Base-by-base conservation (phyloP, 441 rosid genomes). In the Aquilaria agallochum region DNA sequence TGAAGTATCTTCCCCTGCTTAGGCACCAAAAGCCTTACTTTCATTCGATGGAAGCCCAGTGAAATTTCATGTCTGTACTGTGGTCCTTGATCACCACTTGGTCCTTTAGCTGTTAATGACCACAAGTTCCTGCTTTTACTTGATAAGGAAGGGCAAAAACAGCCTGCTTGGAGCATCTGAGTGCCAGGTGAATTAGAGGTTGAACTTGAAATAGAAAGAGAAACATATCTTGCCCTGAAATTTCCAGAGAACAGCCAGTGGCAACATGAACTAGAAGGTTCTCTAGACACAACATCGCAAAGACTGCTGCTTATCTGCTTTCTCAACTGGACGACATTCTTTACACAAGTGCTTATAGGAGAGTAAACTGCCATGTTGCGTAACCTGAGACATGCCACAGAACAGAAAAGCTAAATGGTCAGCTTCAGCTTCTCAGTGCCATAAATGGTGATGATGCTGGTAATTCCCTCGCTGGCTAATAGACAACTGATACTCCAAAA, bases 311-410 rank as follows among this genome's bases (percentile, higher is more conserved):
- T 77, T 77, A 73, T 74, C 32, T 54, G 73, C 32, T 75, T 74
- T 51, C 77, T 78, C 72, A 83, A 68, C 63, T 68, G 62, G 47
- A 79, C 71, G 60, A 58, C 83, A 77, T 79, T 81, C 72, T 75
- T 80, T 33, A 81, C 75, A 77, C 87, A 77, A 50, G 85, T 72
- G 63, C 78, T 74, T 61, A 84, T 50, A 31, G 86, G 75, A 70
- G 84, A 60, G 66, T 72, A 76, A 68, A 55, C 76, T 69, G 73
- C 76, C 88, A 85, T 88, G 66, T 70, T 77, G 74, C 70, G 69
- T 68, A 68, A 65, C 72, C 91, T 78, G 78, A 64, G 33, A 53
- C 42, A 64, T 51, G 59, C 53, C 48, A 71, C 27, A 33, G 33
- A 12, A 42, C 55, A 66, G 14, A 40, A 40, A 52, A 58, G 47